Base-by-base conservation (phyloP, 2,329 filamentous ascomycete species). In the Ciborinia camelliae region DNA sequence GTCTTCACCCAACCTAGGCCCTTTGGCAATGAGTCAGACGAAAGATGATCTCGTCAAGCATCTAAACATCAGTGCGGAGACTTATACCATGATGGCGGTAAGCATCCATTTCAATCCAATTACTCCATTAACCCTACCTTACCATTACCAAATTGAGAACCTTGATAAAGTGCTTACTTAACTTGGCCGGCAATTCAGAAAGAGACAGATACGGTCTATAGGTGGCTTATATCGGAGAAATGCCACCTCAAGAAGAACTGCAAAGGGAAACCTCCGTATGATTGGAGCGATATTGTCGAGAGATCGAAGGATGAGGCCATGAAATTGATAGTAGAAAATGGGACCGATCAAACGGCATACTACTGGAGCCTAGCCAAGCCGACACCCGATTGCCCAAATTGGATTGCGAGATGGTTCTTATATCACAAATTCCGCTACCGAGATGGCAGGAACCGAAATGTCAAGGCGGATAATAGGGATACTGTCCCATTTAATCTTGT, bases 391-490 rank as follows among this genome's bases (percentile, higher is more conserved):
- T 73, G 69, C 35, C 70, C 70, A 12, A 75, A 75, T 47, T 75
- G 73, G 73, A 72, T 75, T 45, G 73, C 73, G 32, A 69, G 69
- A 57, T 75, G 73, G 73, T 75, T 75, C 52, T 66, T 75, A 3
- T 75, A 75, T 60, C 73, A 75, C 52, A 75, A 75, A 61, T 75
- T 75, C 57, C 72, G 73, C 23, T 75, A 75, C 54, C 68, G 73
- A 54, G 73, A 75, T 65, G 73, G 73, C 4, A 68, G 73, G 37
- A 75, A 75, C 57, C 67, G 71, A 59, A 71, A 69, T 30, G 14
- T 26, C 15, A 51, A 50, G 23, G 51, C 26, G 18, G 52, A 58
- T 61, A 51, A 39, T 32, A 50, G 61, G 12, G 57, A 63, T n/a
- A 18, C n/a, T 12, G 32, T 30, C 14, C n/a, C 39, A 26, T 51